Percentiles rank a stretch among this genome's conserved stretches.
Conservation (phyloP, 805 yeast genomes). For the Lachancea meyersii region DNA sequence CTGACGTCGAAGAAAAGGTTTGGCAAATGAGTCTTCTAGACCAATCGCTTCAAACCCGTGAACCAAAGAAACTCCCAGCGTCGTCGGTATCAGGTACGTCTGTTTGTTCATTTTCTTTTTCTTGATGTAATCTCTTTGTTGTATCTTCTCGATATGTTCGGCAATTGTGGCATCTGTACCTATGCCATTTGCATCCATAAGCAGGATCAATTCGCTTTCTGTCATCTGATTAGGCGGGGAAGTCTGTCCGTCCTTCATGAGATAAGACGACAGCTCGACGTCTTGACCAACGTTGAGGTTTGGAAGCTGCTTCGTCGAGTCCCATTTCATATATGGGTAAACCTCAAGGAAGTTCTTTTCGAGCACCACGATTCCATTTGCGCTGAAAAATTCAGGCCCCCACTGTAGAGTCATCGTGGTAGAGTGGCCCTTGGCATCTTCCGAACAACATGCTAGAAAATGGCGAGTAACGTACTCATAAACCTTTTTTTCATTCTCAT, state of each 20-base stretch:
- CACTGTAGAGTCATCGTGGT: conserved; percentile 62
- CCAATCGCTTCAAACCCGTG: conserved; percentile 82
- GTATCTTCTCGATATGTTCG: conserved; percentile 85
- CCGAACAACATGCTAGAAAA: conserved; percentile 86
- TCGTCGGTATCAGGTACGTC: conserved; percentile 62
- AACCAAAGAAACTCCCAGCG: conserved; percentile 77
- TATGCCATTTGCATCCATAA: conserved; percentile 96
- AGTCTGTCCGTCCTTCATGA: conserved; percentile 70
- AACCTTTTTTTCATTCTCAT: conserved; percentile 51
- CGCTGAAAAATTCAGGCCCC: conserved; percentile 68
- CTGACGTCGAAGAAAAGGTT: conserved; percentile 77
- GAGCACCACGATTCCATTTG: conserved; percentile 68
- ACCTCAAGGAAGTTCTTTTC: conserved; percentile 77
- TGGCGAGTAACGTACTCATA: conserved; percentile 83
- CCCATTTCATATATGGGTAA: conserved; percentile 77
- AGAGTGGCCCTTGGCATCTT: conserved; percentile 75
- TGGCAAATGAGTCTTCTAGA: conserved; percentile 69
- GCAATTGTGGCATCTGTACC: conserved; percentile 99
- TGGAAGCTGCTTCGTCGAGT: conserved; percentile 58
- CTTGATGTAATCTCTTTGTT: conserved; percentile 57
- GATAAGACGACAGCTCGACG: conserved; percentile 48
- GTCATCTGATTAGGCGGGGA: conserved; percentile 78
- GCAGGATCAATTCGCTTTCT: conserved; percentile 82
- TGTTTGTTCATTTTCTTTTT: conserved; percentile 38
- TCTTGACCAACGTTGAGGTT: conserved; percentile 50